Conservation (phyloP, 805 yeast species). For the Suhomyces vadensis region DNA sequence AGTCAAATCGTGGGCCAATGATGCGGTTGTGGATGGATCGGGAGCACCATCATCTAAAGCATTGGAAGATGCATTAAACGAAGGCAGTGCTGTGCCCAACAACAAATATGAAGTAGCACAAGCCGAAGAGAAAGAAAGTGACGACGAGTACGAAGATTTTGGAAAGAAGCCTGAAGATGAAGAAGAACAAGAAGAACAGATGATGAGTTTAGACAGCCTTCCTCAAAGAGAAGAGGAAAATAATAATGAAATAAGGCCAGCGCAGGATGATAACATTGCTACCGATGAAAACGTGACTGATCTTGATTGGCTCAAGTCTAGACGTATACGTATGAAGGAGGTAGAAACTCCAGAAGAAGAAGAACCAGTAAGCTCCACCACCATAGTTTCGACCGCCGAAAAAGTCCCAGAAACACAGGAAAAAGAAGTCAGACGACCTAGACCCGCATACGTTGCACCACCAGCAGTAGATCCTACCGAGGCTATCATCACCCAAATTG, state of each 20-base stretch:
- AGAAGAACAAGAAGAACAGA: conserved; percentile 49
- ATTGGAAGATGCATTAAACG: conserved; percentile 43
- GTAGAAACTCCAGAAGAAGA: conserved; percentile 22
- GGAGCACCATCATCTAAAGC: conserved; percentile 49
- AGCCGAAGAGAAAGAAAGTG: conserved; percentile 47
- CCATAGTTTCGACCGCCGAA: not conserved
- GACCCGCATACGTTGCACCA: conserved; percentile 5
- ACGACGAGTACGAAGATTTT: conserved; percentile 55
- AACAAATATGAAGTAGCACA: conserved; percentile 33
- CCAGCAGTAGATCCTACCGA: conserved; percentile 45
- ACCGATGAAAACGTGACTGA: conserved; percentile 62
- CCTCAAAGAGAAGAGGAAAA: conserved; percentile 9
- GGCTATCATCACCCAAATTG: conserved; percentile 50
- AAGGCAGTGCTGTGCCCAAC: conserved; percentile 11
- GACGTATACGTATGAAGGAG: conserved; percentile 66
- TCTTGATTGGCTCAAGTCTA: conserved; percentile 81
- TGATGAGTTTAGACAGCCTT: conserved; percentile 43
- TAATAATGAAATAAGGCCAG: conserved; percentile 14
- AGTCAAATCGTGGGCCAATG: conserved; percentile 75
- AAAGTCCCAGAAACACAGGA: not conserved
- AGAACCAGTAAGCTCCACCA: conserved; percentile 13
- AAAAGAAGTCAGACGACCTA: not conserved
- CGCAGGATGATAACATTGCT: conserved; percentile 34
- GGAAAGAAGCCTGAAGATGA: conserved; percentile 28
- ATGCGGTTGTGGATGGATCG: conserved; percentile 47